Conservation (phyloP, 345 rosid species). For the Aurinia saxatilis region DNA sequence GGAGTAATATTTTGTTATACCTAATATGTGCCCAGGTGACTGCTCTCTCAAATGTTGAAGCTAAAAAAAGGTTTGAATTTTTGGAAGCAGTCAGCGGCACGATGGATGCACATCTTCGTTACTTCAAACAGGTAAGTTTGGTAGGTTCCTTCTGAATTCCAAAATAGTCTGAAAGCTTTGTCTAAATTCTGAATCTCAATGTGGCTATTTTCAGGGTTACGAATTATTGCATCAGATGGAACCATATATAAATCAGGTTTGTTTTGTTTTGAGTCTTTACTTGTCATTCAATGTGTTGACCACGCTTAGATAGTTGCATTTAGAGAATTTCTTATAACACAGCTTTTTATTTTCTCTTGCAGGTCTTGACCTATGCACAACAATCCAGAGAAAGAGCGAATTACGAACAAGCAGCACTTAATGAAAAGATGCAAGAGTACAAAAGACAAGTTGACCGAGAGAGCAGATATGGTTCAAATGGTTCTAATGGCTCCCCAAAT, state of each 20-base stretch:
- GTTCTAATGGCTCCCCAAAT: constrained; percentile 90
- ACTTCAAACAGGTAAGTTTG: constrained; percentile 74
- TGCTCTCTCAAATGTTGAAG: constrained; percentile 91
- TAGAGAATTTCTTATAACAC: not conserved
- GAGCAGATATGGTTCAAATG: constrained; percentile 73
- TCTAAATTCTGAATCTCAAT: constrained; percentile 17
- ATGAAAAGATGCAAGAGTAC: constrained; percentile 95
- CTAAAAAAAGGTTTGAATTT: constrained; percentile 94
- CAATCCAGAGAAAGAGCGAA: constrained; percentile 97
- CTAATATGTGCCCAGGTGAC: constrained; percentile 46
- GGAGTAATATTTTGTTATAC: not conserved
- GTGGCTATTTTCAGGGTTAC: constrained; percentile 58
- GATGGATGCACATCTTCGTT: constrained; percentile 99
- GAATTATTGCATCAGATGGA: constrained; percentile 99
- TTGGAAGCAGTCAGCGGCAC: constrained; percentile 98
- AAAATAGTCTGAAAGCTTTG: constrained; percentile 7
- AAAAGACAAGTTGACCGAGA: constrained; percentile 95
- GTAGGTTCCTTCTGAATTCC: constrained; percentile 5
- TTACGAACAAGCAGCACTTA: constrained; percentile 91
- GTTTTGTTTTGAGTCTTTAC: constrained; percentile 1
- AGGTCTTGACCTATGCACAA: constrained; percentile 96
- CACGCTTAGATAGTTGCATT: not conserved
- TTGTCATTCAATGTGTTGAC: not conserved
- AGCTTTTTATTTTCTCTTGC: constrained; percentile 18
- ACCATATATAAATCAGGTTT: constrained; percentile 92